Conservation (phyloP, 2,329 filamentous ascomycete species). For the Ustilaginoidea virens region DNA sequence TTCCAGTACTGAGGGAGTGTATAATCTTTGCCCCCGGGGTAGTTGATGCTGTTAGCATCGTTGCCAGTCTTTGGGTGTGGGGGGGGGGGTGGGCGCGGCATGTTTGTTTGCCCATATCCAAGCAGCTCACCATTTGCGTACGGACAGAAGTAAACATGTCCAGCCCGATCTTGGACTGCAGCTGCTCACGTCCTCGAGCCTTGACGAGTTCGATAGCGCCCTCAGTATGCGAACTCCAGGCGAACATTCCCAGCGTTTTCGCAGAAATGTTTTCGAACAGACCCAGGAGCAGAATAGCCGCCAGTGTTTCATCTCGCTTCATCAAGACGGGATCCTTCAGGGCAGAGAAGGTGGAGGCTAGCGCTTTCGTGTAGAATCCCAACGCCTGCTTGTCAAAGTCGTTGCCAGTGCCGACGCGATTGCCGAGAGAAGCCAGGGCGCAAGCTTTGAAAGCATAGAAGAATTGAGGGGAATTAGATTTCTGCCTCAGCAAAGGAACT, state of each 20-base stretch:
- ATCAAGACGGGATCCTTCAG: conserved; percentile 31
- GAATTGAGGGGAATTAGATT: conserved; percentile 27
- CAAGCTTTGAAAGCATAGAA: conserved; percentile 42
- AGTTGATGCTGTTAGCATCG: too few relatives aligned
- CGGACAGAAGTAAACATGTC: conserved; percentile 42
- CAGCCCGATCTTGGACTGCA: conserved; percentile 33
- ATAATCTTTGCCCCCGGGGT: too few relatives aligned
- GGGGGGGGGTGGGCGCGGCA: too few relatives aligned
- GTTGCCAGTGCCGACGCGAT: conserved; percentile 22
- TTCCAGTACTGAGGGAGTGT: conserved; percentile 36
- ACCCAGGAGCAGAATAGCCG: conserved; percentile 40
- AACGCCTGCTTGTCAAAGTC: conserved; percentile 24
- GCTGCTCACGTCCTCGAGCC: conserved; percentile 36
- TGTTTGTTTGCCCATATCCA: not conserved
- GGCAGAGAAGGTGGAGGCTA: conserved; percentile 34
- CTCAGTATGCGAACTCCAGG: conserved; percentile 48
- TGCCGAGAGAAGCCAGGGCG: conserved; percentile 38
- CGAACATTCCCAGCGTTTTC: conserved; percentile 34
- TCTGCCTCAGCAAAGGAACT: conserved; percentile 33
- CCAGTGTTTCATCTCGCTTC: conserved; percentile 38
- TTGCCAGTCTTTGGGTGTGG: too few relatives aligned
- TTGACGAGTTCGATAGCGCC: conserved; percentile 44
- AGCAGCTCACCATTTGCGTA: conserved; percentile 35
- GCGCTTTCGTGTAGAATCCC: conserved; percentile 35
- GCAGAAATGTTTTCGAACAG: conserved; percentile 45